These are phyloP conservation scores for Excoecaria cochinchinensis DNA, from an alignment of 345 rosid genomes.

Conservation along the genomic window DNA sequence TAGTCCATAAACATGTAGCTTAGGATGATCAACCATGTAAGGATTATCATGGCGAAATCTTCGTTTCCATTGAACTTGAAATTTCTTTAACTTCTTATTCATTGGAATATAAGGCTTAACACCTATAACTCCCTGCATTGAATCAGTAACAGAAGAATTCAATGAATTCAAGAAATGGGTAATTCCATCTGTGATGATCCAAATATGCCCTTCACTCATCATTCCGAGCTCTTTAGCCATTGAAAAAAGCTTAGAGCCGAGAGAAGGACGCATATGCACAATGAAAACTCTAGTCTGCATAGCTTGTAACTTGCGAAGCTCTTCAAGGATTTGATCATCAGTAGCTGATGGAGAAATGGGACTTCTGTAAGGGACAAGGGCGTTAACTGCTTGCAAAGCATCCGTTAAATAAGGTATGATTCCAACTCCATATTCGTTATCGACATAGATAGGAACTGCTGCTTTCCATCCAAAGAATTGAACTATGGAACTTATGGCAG, in stretches of 20 bases:
- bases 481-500: constrained; percentile 15
- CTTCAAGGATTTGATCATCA: constrained; percentile 19
- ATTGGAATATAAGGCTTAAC: constrained; percentile 23
- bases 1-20: constrained; percentile 24
- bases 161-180: not conserved
- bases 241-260: constrained; percentile 32
- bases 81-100: constrained; percentile 16
- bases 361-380: constrained; percentile 23
- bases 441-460: constrained; percentile 34
- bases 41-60: constrained; percentile 31
- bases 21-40: not conserved
- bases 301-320: constrained; percentile 25
- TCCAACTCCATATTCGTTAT: constrained; percentile 35
- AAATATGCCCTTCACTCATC: constrained; percentile 36
- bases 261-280: constrained; percentile 32
- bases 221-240: constrained; percentile 25
- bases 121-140: constrained; percentile 42
- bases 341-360: constrained; percentile 21
- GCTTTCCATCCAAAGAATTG: constrained; percentile 36
- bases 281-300: constrained; percentile 43
- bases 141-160: constrained; percentile 11
- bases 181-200: constrained; percentile 37
- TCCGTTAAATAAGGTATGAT: constrained; percentile 32
- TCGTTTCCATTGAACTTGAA: constrained; percentile 31
- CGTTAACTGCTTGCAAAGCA: constrained; percentile 28